Base-by-base conservation (phyloP, 2,329 filamentous ascomycete genomes). In the Sclerotinia subarctica region DNA sequence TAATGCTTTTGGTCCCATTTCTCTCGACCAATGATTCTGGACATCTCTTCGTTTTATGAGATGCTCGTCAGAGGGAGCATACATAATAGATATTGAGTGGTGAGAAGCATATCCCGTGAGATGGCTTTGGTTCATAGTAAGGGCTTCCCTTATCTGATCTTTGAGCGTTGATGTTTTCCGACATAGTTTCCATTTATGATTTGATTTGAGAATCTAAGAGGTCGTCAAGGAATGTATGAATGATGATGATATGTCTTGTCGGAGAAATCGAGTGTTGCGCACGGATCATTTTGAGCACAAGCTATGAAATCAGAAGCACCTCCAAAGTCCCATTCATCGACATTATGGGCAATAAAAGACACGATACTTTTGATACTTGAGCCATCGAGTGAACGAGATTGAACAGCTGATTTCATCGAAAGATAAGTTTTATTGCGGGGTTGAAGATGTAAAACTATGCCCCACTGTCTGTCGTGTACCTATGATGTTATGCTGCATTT, bases 401-500 rank as follows among this genome's bases (percentile, higher is more conserved):
- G 21, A 49, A 24, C 21, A 11, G 15, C 49, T 21, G 15, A 51
- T 32, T 17, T 26, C 11, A 38, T 8, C 32, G 29, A 38, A 44
- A 62, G 21, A 49, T n/a, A 62, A 62, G 29, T 17, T 62, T 15
- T 35, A 26, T 13, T 17, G 58, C 46, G 29, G n/a, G 29, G 47
- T 51, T 24, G n/a, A 17, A 62, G 21, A n/a, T 24, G 24, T 60
- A 47, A 42, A 42, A 42, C 38, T 29, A n/a, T 15, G 26, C 58
- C 26, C 58, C 58, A 62, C 58, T 24, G 35, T 49, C 58, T 38
- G 35, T 38, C 44, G 44, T 32, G 54, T 35, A 57, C n/a, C 26
- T 32, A 11, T 62, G 58, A 62, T 62, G 58, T 21, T 32, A 49
- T 38, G 11, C 46, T 62, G 58, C 58, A 51, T 62, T 62, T 35